phyloP scores from a whole-genome alignment of 2,329 filamentous ascomycete genomes.

The Pezizomycotina sp. region DNA sequence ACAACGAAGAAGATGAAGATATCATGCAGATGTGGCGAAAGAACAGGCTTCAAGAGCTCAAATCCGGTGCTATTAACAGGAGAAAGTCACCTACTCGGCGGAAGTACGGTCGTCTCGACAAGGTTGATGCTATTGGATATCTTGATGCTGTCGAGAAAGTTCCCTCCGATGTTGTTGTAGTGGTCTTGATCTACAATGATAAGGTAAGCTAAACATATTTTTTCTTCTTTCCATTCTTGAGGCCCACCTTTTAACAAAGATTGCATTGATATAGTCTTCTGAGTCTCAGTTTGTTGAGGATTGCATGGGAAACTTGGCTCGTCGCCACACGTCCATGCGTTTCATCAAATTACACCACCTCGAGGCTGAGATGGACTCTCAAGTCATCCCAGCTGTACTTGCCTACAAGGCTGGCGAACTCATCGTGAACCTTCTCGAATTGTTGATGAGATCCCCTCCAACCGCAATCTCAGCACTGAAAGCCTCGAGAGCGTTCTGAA shows the following conservation, averaged over 20 bases:
- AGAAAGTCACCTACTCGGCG: constrained; percentile 61
- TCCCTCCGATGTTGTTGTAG: constrained; percentile 59
- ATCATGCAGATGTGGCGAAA: constrained; percentile 80
- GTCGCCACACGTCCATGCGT: constrained; percentile 51
- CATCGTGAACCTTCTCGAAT: constrained; percentile 74
- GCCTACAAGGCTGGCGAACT: constrained; percentile 83
- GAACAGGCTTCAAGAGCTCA: constrained; percentile 59
- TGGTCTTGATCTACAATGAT: constrained; percentile 85
- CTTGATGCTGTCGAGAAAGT: constrained; percentile 94
- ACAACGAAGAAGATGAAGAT: constrained; percentile 54
- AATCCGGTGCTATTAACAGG: constrained; percentile 44
- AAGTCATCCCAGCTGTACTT: constrained; percentile 70
- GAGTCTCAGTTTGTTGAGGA: constrained; percentile 65
- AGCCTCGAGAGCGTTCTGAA: constrained; percentile 43
- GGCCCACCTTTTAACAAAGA: constrained; percentile 20
- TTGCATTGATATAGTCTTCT: constrained; percentile 43
- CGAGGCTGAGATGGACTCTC: constrained; percentile 85
- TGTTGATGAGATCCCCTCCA: constrained; percentile 63
- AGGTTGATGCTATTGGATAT: constrained; percentile 79
- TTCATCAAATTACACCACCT: constrained; percentile 85
- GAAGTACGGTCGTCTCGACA: constrained; percentile 61
- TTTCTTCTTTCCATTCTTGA: not conserved
- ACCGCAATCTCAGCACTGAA: constrained; percentile 34
- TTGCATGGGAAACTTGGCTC: constrained; percentile 59
- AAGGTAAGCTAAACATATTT: constrained; percentile 43